Evolutionary conservation across 768 basidiomycete genomes (phyloP), one percentile per base, ranked within the genome.

Genomic region (Kwoniella bestiolae): DNA sequence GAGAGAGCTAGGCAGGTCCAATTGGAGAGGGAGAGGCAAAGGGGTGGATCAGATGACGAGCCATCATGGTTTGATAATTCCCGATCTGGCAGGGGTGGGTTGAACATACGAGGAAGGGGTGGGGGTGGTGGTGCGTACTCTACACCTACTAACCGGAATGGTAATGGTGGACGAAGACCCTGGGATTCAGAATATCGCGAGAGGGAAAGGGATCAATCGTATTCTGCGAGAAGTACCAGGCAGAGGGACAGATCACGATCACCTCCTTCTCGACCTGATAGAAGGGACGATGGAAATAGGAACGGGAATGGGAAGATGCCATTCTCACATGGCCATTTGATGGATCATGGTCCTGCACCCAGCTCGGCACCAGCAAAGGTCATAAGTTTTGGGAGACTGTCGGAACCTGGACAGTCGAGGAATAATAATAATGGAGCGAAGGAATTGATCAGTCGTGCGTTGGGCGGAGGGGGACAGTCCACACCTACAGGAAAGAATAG

Each of bases 101-200:
- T 35, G 23, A 53, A 26, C 8, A 41, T 47, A n/a, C 14, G 41
- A 31, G 46, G 56, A 25, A 34, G 59, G 47, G 56, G 61, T 16
- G 31, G 60, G 16, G 63, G 66, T 35, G 44, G 60, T 12, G 59
- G 70, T 14, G 57, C 63, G 14, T 63, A 51, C 25, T 50, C 35
- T 41, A 68, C 60, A 51, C 67, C 69, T 5, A 49, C 32, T 11
- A 35, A 49, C 28, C 45, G 62, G 8, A 26, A 34, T 18, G 44
- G 44, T 6, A 25, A 52, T 52, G 12, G 38, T 26, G 52, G 32
- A 8, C 59, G 64, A 60, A 56, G 55, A 56, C 57, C 60, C 3
- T 70, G 69, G 69, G 69, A 70, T 55, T 70, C 69, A 29, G 69
- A 70, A 45, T 56, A 60, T 44, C 51, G 68, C 9, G 65, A 66